phyloP scores from a whole-genome alignment of 768 basidiomycete genomes.

The Lactarius sp. region DNA sequence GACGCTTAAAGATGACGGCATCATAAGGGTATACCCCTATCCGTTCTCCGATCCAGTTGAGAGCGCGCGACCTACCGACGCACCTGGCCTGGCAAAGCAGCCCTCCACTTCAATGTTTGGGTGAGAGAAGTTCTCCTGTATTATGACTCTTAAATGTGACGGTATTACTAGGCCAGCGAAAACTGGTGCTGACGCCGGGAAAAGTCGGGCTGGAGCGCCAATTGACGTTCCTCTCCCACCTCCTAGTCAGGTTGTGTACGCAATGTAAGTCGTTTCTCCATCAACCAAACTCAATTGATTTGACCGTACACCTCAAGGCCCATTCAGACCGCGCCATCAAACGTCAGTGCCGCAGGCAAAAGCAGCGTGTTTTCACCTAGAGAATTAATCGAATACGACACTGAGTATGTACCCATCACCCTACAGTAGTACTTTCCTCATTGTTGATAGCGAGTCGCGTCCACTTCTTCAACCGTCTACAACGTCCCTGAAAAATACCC shows the following conservation, averaged over 20 bases:
- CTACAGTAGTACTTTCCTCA: conserved; percentile 8
- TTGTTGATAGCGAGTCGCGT: conserved; percentile 43
- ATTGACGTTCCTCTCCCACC: conserved; percentile 21
- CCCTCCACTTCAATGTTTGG: conserved; percentile 1
- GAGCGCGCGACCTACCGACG: background rate
- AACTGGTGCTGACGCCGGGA: background rate
- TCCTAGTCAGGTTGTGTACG: conserved; percentile 9
- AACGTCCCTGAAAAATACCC: conserved; percentile 25
- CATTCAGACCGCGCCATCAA: conserved; percentile 19
- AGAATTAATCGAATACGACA: conserved; percentile 17
- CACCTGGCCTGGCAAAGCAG: conserved; percentile 3
- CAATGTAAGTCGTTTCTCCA: conserved; percentile 12
- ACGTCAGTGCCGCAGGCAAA: conserved; percentile 8
- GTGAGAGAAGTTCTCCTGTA: conserved; percentile 4
- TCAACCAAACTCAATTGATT: background rate
- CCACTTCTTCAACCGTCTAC: conserved; percentile 45
- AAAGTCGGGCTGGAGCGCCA: conserved; percentile 10
- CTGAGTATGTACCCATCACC: conserved; percentile 30
- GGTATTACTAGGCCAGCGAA: background rate
- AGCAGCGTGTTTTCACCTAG: conserved; percentile 7
- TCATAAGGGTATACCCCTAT: background rate
- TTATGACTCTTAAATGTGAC: background rate
- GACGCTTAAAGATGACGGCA: background rate
- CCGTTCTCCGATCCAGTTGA: conserved; percentile 15
- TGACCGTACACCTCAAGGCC: conserved; percentile 13